Conservation (phyloP, 2,329 filamentous ascomycete species). For the Phyllosticta ampelicida region DNA sequence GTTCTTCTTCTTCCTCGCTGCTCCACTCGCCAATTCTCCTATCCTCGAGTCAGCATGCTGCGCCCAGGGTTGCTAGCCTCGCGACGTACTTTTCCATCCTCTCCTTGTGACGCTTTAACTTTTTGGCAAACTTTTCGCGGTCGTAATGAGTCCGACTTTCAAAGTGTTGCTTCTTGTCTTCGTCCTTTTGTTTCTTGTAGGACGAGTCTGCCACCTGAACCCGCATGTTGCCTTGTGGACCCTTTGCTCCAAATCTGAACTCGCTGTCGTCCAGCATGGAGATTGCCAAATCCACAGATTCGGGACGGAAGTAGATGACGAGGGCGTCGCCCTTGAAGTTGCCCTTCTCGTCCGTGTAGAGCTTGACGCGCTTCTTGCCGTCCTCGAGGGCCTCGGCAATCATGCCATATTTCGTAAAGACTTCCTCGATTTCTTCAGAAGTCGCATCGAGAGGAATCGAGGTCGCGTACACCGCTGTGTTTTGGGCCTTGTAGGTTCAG, state of each 20-base stretch:
- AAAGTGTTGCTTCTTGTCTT: slow-evolving; percentile 30
- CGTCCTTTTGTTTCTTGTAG: slow-evolving; percentile 78
- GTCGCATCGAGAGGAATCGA: slow-evolving; percentile 73
- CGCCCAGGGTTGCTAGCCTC: slow-evolving; percentile 11
- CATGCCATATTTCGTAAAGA: slow-evolving; percentile 83
- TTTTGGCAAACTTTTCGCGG: slow-evolving; percentile 35
- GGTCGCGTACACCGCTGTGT: slow-evolving; percentile 62
- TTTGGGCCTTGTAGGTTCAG: background rate
- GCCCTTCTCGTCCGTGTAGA: slow-evolving; percentile 74
- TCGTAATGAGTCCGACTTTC: slow-evolving; percentile 12
- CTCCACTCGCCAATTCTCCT: slow-evolving; percentile 93
- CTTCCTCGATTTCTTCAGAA: slow-evolving; percentile 66
- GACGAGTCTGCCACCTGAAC: slow-evolving; percentile 80
- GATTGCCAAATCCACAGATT: slow-evolving; percentile 80
- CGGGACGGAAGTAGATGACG: slow-evolving; percentile 87
- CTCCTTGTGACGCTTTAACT: slow-evolving; percentile 82
- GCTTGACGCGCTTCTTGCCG: slow-evolving; percentile 78
- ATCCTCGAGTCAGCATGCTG: slow-evolving; percentile 1
- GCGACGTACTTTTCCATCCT: slow-evolving; percentile 57
- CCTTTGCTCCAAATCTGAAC: slow-evolving; percentile 55
- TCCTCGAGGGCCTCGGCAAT: slow-evolving; percentile 92
- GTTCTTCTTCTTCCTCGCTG: slow-evolving; percentile 58
- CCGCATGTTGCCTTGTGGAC: slow-evolving; percentile 50
- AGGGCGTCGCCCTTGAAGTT: slow-evolving; percentile 90
- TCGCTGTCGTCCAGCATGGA: slow-evolving; percentile 71